A percentile compares a stretch with the other conserved stretches of the same genome.
Evolutionary conservation across 768 basidiomycete species (phyloP).

Genomic region (Jaapia argillacea): DNA sequence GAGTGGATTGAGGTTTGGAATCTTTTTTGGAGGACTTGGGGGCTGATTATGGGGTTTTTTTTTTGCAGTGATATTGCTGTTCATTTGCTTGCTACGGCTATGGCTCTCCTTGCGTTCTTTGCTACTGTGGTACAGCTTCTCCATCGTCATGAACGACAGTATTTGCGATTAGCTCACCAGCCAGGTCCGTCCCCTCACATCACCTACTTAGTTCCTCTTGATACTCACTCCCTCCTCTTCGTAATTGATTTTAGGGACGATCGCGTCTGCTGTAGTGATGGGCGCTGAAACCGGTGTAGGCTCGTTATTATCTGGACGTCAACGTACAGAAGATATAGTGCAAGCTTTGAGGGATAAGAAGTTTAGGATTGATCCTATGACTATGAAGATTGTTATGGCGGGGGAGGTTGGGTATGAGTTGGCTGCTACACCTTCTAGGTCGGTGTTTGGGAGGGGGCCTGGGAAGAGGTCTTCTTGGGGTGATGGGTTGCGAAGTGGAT

Average conservation of each 20-base stretch:
- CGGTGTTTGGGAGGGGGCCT: slow-evolving; percentile 1
- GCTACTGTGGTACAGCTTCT: slow-evolving; percentile 34
- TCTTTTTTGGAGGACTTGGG: too few relatives aligned
- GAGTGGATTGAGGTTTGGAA: too few relatives aligned
- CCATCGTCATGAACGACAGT: slow-evolving; percentile 33
- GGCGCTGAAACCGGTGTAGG: slow-evolving; percentile 41
- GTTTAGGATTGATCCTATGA: slow-evolving; percentile 39
- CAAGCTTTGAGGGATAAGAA: slow-evolving; percentile 31
- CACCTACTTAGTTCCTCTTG: neutral
- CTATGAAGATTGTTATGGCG: slow-evolving; percentile 44
- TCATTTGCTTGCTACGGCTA: slow-evolving; percentile 31
- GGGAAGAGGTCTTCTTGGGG: too few relatives aligned
- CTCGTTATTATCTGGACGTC: slow-evolving; percentile 30
- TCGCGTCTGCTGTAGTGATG: slow-evolving; percentile 46
- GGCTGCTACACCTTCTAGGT: slow-evolving; percentile 5
- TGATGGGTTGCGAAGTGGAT: too few relatives aligned
- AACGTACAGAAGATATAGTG: slow-evolving; percentile 26
- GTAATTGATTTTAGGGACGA: slow-evolving; percentile 25
- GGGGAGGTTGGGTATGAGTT: slow-evolving; percentile 36
- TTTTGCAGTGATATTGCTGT: too few relatives aligned
- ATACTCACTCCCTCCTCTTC: neutral
- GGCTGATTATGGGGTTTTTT: too few relatives aligned
- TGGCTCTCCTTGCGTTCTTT: slow-evolving; percentile 35
- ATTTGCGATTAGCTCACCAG: slow-evolving; percentile 33
- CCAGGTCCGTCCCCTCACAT: too few relatives aligned